Percentiles rank a stretch among this genome's conserved stretches.
phyloP scores from a whole-genome alignment of 2,329 filamentous ascomycete species.

The Neurospora sp. region DNA sequence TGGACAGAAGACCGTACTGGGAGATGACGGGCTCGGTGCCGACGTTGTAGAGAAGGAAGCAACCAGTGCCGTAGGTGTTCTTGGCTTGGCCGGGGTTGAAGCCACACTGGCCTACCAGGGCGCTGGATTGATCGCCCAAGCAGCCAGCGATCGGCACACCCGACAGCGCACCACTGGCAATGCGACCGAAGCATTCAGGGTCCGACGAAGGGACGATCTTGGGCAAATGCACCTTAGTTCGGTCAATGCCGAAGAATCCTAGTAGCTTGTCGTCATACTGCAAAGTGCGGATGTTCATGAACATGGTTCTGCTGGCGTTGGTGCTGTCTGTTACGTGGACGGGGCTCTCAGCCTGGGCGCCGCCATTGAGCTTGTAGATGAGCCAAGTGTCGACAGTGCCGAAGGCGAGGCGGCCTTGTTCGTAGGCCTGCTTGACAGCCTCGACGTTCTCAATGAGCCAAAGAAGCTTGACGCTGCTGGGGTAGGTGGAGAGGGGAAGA shows the following conservation, averaged over 20 bases:
- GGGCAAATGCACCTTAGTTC: slow-evolving; percentile 63
- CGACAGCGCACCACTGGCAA: slow-evolving; percentile 56
- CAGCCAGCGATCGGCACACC: slow-evolving; percentile 73
- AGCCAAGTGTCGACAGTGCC: slow-evolving; percentile 87
- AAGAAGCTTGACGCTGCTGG: slow-evolving; percentile 73
- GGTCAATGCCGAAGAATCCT: slow-evolving; percentile 66
- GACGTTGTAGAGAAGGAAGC: slow-evolving; percentile 84
- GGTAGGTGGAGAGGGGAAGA: slow-evolving; percentile 79
- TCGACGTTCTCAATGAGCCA: slow-evolving; percentile 71
- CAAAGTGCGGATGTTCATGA: slow-evolving; percentile 77
- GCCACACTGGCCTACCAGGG: slow-evolving; percentile 75
- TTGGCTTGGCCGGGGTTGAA: slow-evolving; percentile 77
- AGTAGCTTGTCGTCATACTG: slow-evolving; percentile 72
- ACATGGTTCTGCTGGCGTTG: slow-evolving; percentile 88
- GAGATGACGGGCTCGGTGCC: slow-evolving; percentile 80
- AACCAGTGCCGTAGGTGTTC: slow-evolving; percentile 86
- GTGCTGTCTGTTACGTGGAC: slow-evolving; percentile 77
- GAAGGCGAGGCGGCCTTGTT: slow-evolving; percentile 66
- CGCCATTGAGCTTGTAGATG: slow-evolving; percentile 74
- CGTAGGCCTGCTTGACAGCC: slow-evolving; percentile 63
- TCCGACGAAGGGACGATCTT: slow-evolving; percentile 77
- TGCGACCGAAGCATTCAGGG: slow-evolving; percentile 57
- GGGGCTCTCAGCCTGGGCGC: slow-evolving; percentile 44
- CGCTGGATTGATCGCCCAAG: slow-evolving; percentile 78
- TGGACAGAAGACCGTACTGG: slow-evolving; percentile 72